Evolutionary conservation across 2,329 filamentous ascomycete genomes (phyloP), one percentile per base, ranked within the genome.

Genomic region (Metarhizium anisopliae): DNA sequence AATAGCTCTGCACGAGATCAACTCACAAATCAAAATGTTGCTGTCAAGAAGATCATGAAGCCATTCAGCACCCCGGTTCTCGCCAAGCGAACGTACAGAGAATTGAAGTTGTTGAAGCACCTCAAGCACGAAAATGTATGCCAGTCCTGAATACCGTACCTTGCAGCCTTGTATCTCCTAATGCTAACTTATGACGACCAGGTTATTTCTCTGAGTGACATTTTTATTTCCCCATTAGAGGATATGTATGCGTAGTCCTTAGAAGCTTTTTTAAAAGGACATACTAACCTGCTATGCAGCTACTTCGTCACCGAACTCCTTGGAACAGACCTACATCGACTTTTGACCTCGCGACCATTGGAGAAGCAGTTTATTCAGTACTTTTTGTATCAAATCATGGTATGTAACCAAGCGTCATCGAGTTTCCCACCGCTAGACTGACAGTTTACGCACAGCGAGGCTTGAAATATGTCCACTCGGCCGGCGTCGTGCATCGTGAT

Each of bases 31-130:
- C 92, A 96, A 74, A 91, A 92, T 74, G 94, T 99, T 59, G 94
- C 94, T 58, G 92, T 99, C 71, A 99, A 99, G 83, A 99, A 99
- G 84, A 99, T 99, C 70, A 97, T 99, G 93, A 99, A 97, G 80
- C 94, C 94, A 10, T 99, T 99, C 76, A 96, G 92, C 80, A 99
- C 94, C n/a, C 92, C 94, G 1, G 94, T 99, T 57, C 81, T 99
- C 51, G 94, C 94, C 57, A 99, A 99, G 80, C 84, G 94, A 70
- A 99, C 94, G 63, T 99, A 99, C 73, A 86, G 94, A 68, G 94
- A 99, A 74, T 78, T 99, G 70, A 99, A 97, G 79, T 83, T 99
- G 60, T 79, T 99, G 68, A 99, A 97, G 79, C 94, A 99, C 70
- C 79, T 99, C 59, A 86, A 86, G 70, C 94, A 99, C 72, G 94